Evolutionary conservation across 805 yeast species (phyloP), one percentile per base, ranked within the genome.

Genomic region (Peterozyma xylosa): DNA sequence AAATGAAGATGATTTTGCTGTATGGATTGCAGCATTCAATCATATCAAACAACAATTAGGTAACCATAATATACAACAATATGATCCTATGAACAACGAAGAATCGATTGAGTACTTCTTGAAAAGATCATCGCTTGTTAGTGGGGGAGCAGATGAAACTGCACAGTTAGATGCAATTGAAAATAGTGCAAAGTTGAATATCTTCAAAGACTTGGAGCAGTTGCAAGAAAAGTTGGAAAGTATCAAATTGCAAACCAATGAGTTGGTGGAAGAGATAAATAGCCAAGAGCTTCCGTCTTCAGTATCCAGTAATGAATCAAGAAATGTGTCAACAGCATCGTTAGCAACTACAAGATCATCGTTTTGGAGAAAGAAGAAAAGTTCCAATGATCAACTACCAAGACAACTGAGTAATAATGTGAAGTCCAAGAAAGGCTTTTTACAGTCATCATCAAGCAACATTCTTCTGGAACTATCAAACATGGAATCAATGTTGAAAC

Each of bases 21-120:
- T 76, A 5, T 93, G 99, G 99, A 76, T 84, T 11, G 73, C 79
- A 42, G 95, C 96, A 2, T 74, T 90, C 50, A 82, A 87, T 53
- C 62, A 63, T 16, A 63, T 76, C 42, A 76, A 59, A 57, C 63
- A 52, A 35, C 54, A 37, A 27, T 21, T 21, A 7, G 46, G 38
- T 13, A 13, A 38, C 18, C 13, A 16, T 5, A 40, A 35, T 4
- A 32, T 32, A 5, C 63, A 52, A 35, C 54, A 37, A 27, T 32
- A 13, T 32, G 44, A 35, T 11, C 10, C 33, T 17, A 16, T 13
- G 5, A 37, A 35, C 2, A 17, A 39, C 18, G 35, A 34, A 16
- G 35, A 33, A 9, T 13, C 21, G 21, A 13, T 21, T 7, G 40
- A 37, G 15, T 13, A 11, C 13, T 13, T 32, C 5, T 32, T 32